These are phyloP conservation scores for Yamadazyma nakazawae DNA, from an alignment of 805 yeast genomes.

Conservation along the genomic window DNA sequence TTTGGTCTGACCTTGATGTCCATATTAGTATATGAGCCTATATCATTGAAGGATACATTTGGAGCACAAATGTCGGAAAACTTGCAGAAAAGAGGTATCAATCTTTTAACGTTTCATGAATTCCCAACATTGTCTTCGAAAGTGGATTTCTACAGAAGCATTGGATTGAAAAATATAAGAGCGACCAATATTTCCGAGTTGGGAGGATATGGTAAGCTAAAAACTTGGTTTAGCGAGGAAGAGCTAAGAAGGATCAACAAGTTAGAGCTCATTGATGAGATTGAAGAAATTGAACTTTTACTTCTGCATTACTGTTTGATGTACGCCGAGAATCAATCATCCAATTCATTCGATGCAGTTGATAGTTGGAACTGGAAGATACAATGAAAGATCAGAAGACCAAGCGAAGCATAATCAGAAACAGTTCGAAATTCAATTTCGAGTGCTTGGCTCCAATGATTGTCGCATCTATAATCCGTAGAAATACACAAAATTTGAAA, in stretches of 20 bases:
- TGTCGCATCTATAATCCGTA: too few relatives aligned
- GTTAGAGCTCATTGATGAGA: conserved; percentile 69
- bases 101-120: conserved; percentile 52
- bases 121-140: conserved; percentile 45
- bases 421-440: background rate
- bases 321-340: conserved; percentile 22
- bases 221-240: conserved; percentile 40
- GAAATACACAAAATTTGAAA: too few relatives aligned
- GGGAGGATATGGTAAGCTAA: conserved; percentile 29
- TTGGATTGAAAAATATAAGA: conserved; percentile 27
- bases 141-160: conserved; percentile 18
- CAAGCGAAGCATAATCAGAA: background rate
- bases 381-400: background rate
- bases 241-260: conserved; percentile 45
- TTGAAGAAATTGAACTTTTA: conserved; percentile 65
- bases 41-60: conserved; percentile 58
- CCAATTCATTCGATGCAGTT: background rate
- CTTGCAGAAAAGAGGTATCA: conserved; percentile 57
- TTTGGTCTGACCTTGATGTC: conserved; percentile 20
- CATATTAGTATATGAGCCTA: conserved; percentile 65
- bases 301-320: conserved; percentile 58
- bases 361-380: conserved; percentile 4
- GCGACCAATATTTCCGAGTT: conserved; percentile 47
- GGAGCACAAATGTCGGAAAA: conserved; percentile 68
- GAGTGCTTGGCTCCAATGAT: too few relatives aligned